Evolutionary conservation across 768 basidiomycete species (phyloP).

Genomic region (Leucocoprinus leucothites): DNA sequence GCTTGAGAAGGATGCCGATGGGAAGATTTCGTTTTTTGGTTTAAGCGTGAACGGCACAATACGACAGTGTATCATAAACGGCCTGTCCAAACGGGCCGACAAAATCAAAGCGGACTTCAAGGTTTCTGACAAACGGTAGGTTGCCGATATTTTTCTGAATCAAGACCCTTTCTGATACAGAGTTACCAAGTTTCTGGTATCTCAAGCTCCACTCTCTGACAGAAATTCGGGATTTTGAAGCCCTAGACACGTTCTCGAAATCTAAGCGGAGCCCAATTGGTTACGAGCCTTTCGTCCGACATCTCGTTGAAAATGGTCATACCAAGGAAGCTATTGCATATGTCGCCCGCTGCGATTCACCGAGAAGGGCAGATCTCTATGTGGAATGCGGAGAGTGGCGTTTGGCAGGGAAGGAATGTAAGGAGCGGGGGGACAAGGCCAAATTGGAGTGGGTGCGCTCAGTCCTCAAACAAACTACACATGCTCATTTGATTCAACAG

Average conservation of each 20-base stretch:
- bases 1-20: conserved; percentile 81
- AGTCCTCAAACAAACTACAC: background rate
- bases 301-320: conserved; percentile 73
- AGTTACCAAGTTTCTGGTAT: conserved; percentile 81
- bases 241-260: conserved; percentile 80
- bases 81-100: conserved; percentile 85
- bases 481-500: conserved; percentile 33
- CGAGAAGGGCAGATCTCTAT: conserved; percentile 81
- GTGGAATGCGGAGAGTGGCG: conserved; percentile 91
- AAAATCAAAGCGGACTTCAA: conserved; percentile 88
- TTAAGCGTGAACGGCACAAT: conserved; percentile 87
- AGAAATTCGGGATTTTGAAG: conserved; percentile 79
- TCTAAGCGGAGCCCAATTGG: conserved; percentile 93
- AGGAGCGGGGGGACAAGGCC: conserved; percentile 81
- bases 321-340: conserved; percentile 73
- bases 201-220: conserved; percentile 84
- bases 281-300: conserved; percentile 85
- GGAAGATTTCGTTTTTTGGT: conserved; percentile 78
- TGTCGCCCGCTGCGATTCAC: conserved; percentile 82
- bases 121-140: conserved; percentile 90
- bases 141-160: background rate
- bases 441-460: conserved; percentile 71
- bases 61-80: conserved; percentile 69
- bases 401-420: conserved; percentile 84
- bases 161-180: background rate